Evolutionary conservation across 2,329 filamentous ascomycete genomes (phyloP), one percentile per base, ranked within the genome.

Genomic region (Mollisiaceae sp.): DNA sequence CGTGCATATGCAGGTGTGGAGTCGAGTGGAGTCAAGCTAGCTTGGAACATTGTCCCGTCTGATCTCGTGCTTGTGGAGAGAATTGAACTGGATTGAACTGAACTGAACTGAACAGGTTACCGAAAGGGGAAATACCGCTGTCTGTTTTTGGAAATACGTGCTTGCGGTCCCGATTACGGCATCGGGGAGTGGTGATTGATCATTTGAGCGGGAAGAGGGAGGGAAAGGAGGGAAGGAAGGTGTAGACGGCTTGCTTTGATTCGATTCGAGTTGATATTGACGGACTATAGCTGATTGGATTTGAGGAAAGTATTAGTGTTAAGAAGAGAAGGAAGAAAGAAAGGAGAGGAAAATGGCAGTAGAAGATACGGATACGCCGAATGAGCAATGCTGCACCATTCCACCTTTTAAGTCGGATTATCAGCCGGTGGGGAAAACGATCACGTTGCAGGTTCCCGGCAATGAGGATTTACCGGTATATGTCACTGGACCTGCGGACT

Each of bases 341-440:
- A 20, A 5, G 1, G 11, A 50, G 4, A 2, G 4, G 20, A 24
- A 56, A 9, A 18, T 47, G 12, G n/a, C 11, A n/a, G 12, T n/a
- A 27, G 52, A 3, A 35, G 52, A 56, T 27, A 38, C 5, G 14
- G 52, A 56, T 27, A 38, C 5, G 14, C 27, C 20, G 14, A 47
- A 60, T 32, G 52, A 57, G 27, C 39, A 63, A 47, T 63, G 60
- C 60, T 63, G 62, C 55, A 50, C 55, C 20, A 45, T 63, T 8
- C 62, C 62, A 1, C 62, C 62, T 24, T 63, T 63, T 43, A 59
- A 50, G 41, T 59, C 43, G 27, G 47, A 59, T 24, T 63, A 63
- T 20, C 24, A 15, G 27, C 62, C 62, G 0, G 47, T 59, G 18
- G 62, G 45, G 20, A 50, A 14, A 11, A 50, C 45, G 15, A 24